These are phyloP conservation scores for Cicer chorassanicum DNA, from an alignment of 306 rosid genomes.

Conservation along the genomic window DNA sequence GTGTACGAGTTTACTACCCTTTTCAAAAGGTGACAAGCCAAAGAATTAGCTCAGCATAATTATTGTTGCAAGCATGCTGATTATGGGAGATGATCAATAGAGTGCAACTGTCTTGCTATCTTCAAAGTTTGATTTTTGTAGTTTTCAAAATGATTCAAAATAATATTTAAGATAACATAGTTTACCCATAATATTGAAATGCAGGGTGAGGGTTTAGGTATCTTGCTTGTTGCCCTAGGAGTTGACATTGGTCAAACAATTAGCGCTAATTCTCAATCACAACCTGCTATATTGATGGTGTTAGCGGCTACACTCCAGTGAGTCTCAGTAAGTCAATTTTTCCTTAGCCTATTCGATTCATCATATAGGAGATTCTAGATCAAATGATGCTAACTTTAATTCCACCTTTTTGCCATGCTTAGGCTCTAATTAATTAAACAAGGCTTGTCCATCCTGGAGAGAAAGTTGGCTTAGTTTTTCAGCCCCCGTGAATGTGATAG, in stretches of 20 bases:
- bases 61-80: slow-evolving; percentile 43
- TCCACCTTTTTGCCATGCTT: slow-evolving; percentile 54
- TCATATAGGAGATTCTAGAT: slow-evolving; percentile 62
- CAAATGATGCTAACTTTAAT: slow-evolving; percentile 51
- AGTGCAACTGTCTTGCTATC: slow-evolving; percentile 49
- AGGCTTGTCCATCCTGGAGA: slow-evolving; percentile 43
- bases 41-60: slow-evolving; percentile 41
- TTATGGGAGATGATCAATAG: slow-evolving; percentile 43
- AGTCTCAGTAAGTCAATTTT: slow-evolving; percentile 72
- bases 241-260: slow-evolving; percentile 76
- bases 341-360: slow-evolving; percentile 57
- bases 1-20: slow-evolving; percentile 25
- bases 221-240: slow-evolving; percentile 88
- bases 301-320: slow-evolving; percentile 64
- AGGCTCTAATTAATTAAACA: slow-evolving; percentile 44
- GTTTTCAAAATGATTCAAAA: slow-evolving; percentile 48
- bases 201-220: slow-evolving; percentile 94
- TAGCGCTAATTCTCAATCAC: slow-evolving; percentile 79
- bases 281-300: slow-evolving; percentile 72
- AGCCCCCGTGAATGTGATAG: slow-evolving; percentile 21
- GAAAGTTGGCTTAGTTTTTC: slow-evolving; percentile 52
- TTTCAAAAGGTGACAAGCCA: slow-evolving; percentile 36
- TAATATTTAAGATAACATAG: slow-evolving; percentile 62
- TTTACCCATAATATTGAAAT: slow-evolving; percentile 68
- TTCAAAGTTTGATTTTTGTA: slow-evolving; percentile 45